phyloP scores from a whole-genome alignment of 306 rosid species.

The Aeschynomene evenia region DNA sequence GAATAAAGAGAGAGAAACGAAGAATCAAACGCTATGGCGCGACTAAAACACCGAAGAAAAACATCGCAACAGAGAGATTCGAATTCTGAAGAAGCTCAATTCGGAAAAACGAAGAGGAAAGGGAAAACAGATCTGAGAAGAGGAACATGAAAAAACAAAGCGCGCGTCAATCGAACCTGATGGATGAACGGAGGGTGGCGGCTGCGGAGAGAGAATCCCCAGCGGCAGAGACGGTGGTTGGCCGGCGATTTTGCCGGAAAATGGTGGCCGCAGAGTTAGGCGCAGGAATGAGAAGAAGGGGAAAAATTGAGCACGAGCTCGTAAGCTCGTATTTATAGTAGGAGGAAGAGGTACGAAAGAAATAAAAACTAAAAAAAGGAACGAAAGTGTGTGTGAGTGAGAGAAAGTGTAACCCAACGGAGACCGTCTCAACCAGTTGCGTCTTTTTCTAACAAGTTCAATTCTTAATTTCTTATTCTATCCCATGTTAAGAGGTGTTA shows the following conservation, averaged over 20 bases:
- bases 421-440: constrained; percentile 19
- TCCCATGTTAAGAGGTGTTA: constrained; percentile 8
- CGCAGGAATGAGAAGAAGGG: neutral
- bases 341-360: neutral
- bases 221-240: constrained; percentile 32
- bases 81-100: constrained; percentile 17
- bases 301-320: neutral
- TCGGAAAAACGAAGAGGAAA: neutral
- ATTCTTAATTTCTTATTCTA: too few species aligned
- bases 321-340: constrained; percentile 56
- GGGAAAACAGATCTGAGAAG: constrained; percentile 51
- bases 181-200: neutral
- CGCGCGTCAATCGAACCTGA: constrained; percentile 38
- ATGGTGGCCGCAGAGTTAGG: neutral
- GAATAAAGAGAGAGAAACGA: neutral
- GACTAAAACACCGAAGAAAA: neutral
- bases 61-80: neutral
- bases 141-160: neutral
- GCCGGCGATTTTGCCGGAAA: constrained; percentile 54
- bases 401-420: constrained; percentile 11
- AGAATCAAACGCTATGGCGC: neutral
- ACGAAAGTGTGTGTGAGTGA: neutral
- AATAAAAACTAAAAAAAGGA: neutral
- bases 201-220: constrained; percentile 20
- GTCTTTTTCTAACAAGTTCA: neutral